Evolutionary conservation across 108 stramenopile genomes (phyloP).

Genomic region (Skeletonema marinoi): DNA sequence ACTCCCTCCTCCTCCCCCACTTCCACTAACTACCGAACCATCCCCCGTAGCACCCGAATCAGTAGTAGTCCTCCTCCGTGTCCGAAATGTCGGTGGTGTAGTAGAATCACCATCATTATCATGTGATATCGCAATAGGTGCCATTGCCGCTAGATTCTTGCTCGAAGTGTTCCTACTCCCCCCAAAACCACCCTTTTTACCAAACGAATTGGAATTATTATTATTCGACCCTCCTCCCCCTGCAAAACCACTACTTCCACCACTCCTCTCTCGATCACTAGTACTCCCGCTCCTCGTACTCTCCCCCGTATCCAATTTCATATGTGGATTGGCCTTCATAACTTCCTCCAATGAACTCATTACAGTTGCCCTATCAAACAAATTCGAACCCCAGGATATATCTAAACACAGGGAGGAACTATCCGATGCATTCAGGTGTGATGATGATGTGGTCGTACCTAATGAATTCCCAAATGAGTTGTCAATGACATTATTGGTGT

Average conservation of each 20-base stretch:
- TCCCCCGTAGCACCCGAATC: neutral
- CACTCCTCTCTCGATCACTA: neutral
- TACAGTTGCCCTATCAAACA: neutral
- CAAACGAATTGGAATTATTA: neutral
- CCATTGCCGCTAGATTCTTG: neutral
- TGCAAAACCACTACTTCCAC: neutral
- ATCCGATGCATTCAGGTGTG: neutral
- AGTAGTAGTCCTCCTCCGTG: neutral
- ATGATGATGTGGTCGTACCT: no score
- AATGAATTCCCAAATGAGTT: neutral
- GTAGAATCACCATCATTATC: neutral
- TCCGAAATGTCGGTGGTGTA: neutral
- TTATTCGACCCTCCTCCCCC: neutral
- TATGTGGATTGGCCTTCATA: neutral
- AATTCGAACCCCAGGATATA: neutral
- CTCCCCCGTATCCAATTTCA: neutral
- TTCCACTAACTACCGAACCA: neutral
- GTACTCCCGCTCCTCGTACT: no score
- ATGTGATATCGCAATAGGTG: slow-evolving; percentile 1
- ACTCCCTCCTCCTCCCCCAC: neutral
- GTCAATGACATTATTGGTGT: no score
- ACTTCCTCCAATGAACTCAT: neutral
- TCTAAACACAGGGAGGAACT: neutral
- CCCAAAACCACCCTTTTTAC: neutral
- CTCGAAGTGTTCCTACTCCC: neutral